These are phyloP conservation scores for Striga hermonthica DNA, from an alignment of 305 asterid genomes.

Conservation along the genomic window DNA sequence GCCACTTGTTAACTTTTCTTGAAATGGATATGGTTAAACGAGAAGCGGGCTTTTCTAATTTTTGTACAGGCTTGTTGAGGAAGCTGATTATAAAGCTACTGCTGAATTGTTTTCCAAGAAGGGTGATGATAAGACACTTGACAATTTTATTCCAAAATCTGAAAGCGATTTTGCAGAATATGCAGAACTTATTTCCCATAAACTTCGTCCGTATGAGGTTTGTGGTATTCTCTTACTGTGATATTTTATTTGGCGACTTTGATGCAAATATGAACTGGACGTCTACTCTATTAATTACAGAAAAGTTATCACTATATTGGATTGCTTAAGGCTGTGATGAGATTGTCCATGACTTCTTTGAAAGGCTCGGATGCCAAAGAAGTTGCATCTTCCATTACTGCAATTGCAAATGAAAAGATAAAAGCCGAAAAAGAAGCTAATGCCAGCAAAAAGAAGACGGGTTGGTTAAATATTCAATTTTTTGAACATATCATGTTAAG, in stretches of 20 bases:
- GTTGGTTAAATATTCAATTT: slow-evolving; percentile 20
- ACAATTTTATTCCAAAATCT: slow-evolving; percentile 73
- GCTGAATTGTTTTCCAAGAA: slow-evolving; percentile 65
- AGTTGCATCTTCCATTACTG: slow-evolving; percentile 78
- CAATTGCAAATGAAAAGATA: slow-evolving; percentile 88
- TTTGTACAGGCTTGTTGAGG: slow-evolving; percentile 80
- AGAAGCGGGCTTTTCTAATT: slow-evolving; percentile 13
- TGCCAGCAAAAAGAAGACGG: slow-evolving; percentile 78
- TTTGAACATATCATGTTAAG: too few relatives aligned
- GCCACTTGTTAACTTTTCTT: neutral
- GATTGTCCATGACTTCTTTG: slow-evolving; percentile 65
- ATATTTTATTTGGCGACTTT: neutral
- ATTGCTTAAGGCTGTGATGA: slow-evolving; percentile 74
- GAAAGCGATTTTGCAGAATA: slow-evolving; percentile 78
- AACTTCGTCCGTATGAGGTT: slow-evolving; percentile 77
- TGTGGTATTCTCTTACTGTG: slow-evolving; percentile 16
- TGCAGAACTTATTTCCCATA: slow-evolving; percentile 74
- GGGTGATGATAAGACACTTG: slow-evolving; percentile 63
- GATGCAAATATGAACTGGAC: neutral
- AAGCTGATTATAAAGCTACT: slow-evolving; percentile 83
- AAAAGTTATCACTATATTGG: slow-evolving; percentile 85
- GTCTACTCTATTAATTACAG: slow-evolving; percentile 39
- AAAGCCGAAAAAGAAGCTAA: slow-evolving; percentile 88
- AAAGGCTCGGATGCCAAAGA: slow-evolving; percentile 91
- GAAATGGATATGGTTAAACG: neutral